phyloP scores from a whole-genome alignment of 148 eudicot species.

The Salicornia ramosissima region DNA sequence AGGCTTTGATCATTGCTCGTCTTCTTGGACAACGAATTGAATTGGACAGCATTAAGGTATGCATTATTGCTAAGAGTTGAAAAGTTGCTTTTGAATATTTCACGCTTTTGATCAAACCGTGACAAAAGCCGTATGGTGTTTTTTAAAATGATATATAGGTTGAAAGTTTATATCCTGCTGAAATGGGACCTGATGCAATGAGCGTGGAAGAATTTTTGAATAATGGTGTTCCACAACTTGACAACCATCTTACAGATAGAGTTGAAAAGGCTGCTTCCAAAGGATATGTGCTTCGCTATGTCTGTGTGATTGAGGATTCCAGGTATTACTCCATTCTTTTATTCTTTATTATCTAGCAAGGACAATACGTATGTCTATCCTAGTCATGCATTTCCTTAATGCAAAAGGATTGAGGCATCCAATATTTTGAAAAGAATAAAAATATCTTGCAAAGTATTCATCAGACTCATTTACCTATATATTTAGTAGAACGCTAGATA shows the following conservation, averaged over 20 bases:
- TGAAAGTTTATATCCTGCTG: slow-evolving; percentile 77
- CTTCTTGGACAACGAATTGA: slow-evolving; percentile 73
- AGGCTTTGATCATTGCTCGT: slow-evolving; percentile 93
- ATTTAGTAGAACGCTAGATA: no score
- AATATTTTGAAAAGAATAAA: neutral
- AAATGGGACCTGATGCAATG: slow-evolving; percentile 75
- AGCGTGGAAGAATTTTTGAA: slow-evolving; percentile 61
- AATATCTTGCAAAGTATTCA: neutral
- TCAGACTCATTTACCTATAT: no score
- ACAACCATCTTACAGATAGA: slow-evolving; percentile 54
- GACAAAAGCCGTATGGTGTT: neutral
- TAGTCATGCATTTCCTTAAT: neutral
- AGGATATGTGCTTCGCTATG: slow-evolving; percentile 88
- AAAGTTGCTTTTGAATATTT: neutral
- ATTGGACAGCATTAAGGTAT: slow-evolving; percentile 63
- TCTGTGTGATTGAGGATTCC: slow-evolving; percentile 70
- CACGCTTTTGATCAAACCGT: neutral
- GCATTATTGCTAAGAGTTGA: no score
- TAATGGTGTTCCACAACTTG: slow-evolving; percentile 74
- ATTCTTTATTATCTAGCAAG: no score
- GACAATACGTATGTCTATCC: no score
- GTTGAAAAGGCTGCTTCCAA: slow-evolving; percentile 61
- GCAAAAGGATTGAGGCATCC: slow-evolving; percentile 7
- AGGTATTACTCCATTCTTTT: slow-evolving; percentile 42
- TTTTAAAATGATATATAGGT: slow-evolving; percentile 34